Conservation (phyloP, 1,139 yeast genomes). For the Sugiyamaella paludigena region DNA sequence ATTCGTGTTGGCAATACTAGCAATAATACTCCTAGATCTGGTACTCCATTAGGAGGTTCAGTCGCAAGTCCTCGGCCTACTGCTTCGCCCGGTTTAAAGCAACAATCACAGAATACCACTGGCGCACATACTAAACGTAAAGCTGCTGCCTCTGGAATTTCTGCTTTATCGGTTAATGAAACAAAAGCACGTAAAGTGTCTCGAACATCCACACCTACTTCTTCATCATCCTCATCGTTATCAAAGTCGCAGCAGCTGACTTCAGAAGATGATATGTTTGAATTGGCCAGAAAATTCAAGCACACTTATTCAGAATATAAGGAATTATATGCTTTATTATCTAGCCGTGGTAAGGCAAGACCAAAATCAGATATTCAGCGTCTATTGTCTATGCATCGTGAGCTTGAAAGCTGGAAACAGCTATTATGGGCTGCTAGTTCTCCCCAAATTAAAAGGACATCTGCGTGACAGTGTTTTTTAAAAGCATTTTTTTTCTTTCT, state of each 20-base stretch:
- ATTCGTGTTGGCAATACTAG: background rate
- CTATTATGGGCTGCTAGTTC: conserved; percentile 36
- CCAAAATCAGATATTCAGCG: conserved; percentile 35
- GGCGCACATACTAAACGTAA: conserved; percentile 23
- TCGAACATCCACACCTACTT: conserved; percentile 14
- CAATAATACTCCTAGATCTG: conserved; percentile 8
- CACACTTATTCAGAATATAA: conserved; percentile 38
- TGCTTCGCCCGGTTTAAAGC: conserved; percentile 9
- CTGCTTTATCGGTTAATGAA: conserved; percentile 12
- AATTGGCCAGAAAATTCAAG: conserved; percentile 39
- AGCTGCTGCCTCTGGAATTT: conserved; percentile 22
- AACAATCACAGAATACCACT: conserved; percentile 6
- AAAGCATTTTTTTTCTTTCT: background rate
- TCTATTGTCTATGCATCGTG: conserved; percentile 39
- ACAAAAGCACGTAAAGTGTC: conserved; percentile 19
- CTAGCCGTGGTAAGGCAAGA: conserved; percentile 22
- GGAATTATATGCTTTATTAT: conserved; percentile 35
- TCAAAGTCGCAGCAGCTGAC: conserved; percentile 15
- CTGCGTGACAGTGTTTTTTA: conserved; percentile 4
- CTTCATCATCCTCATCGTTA: conserved; percentile 1
- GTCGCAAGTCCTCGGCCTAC: conserved; percentile 14
- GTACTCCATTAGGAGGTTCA: conserved; percentile 11
- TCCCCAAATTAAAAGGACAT: conserved; percentile 9
- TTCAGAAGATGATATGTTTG: conserved; percentile 33
- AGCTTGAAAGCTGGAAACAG: conserved; percentile 40